phyloP scores from a whole-genome alignment of 305 asterid genomes.

The Fraxinus ornus region DNA sequence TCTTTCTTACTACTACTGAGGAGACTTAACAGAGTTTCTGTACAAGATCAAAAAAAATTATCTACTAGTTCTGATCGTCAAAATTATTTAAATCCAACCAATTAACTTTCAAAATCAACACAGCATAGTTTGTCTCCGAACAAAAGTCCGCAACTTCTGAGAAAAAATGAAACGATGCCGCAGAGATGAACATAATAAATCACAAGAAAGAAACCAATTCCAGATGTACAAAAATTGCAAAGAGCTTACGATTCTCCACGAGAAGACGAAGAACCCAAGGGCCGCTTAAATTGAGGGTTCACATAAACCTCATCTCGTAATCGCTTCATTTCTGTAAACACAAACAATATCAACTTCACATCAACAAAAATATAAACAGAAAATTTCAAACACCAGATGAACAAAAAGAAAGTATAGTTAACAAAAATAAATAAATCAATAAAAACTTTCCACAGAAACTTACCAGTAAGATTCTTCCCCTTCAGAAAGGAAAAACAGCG shows the following conservation, averaged over 20 bases:
- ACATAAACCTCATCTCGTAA: slow-evolving; percentile 57
- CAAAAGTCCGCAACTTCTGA: slow-evolving; percentile 18
- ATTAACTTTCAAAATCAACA: slow-evolving; percentile 25
- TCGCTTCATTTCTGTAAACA: slow-evolving; percentile 62
- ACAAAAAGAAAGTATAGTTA: slow-evolving; percentile 9
- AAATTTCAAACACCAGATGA: not conserved
- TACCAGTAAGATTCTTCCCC: slow-evolving; percentile 41
- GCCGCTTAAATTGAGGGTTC: slow-evolving; percentile 68
- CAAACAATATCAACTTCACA: slow-evolving; percentile 17
- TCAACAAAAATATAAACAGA: slow-evolving; percentile 8
- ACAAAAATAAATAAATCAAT: not conserved
- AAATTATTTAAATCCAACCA: slow-evolving; percentile 23
- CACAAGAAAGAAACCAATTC: slow-evolving; percentile 22
- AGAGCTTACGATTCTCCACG: slow-evolving; percentile 68
- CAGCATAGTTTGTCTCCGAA: slow-evolving; percentile 20
- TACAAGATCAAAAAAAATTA: not conserved
- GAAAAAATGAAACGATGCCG: not conserved
- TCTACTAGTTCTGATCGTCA: slow-evolving; percentile 19
- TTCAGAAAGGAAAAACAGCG: slow-evolving; percentile 36
- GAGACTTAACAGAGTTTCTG: too few species aligned
- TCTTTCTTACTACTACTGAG: slow-evolving; percentile 7
- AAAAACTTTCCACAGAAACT: slow-evolving; percentile 18
- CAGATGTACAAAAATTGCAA: slow-evolving; percentile 9
- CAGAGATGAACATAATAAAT: slow-evolving; percentile 11
- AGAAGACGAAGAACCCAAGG: slow-evolving; percentile 50